These are phyloP conservation scores for Neckera pumila DNA, from an alignment of 225 moss, liverwort and hornwort genomes.

Conservation along the genomic window DNA sequence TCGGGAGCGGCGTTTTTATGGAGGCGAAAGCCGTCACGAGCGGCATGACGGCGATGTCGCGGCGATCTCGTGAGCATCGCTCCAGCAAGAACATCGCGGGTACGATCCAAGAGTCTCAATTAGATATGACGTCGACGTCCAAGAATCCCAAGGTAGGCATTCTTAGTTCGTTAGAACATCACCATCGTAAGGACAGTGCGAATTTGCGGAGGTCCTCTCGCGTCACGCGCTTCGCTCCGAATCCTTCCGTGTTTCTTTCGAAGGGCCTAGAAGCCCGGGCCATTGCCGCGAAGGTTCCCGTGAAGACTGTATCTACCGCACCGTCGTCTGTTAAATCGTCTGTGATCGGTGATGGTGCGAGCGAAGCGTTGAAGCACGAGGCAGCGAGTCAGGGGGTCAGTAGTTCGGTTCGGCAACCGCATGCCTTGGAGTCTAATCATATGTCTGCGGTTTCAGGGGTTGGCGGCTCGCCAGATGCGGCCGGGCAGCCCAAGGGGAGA, in stretches of 20 bases:
- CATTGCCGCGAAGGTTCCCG: slow-evolving; percentile 14
- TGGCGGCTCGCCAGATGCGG: slow-evolving; percentile 36
- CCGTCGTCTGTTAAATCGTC: not conserved
- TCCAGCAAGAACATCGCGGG: slow-evolving; percentile 66
- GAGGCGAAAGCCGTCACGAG: slow-evolving; percentile 77
- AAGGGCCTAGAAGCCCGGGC: slow-evolving; percentile 6
- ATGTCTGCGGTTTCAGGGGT: slow-evolving; percentile 27
- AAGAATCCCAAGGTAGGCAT: slow-evolving; percentile 84
- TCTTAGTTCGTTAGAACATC: slow-evolving; percentile 37
- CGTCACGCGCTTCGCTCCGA: not conserved
- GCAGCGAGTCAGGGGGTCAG: slow-evolving; percentile 4
- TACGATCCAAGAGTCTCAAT: slow-evolving; percentile 57
- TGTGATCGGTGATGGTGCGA: not conserved
- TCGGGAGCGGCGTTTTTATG: slow-evolving; percentile 79
- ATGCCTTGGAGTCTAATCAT: slow-evolving; percentile 2
- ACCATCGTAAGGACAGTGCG: slow-evolving; percentile 45
- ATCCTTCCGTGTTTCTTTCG: not conserved
- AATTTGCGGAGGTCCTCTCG: slow-evolving; percentile 46
- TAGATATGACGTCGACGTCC: slow-evolving; percentile 49
- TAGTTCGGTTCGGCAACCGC: slow-evolving; percentile 15
- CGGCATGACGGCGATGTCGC: slow-evolving; percentile 98
- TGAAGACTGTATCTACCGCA: not conserved
- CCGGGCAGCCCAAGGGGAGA: slow-evolving; percentile 41
- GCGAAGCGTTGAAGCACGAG: not conserved
- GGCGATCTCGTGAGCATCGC: slow-evolving; percentile 93